phyloP scores from a whole-genome alignment of 2,329 filamentous ascomycete species.

The Microsporum canis region DNA sequence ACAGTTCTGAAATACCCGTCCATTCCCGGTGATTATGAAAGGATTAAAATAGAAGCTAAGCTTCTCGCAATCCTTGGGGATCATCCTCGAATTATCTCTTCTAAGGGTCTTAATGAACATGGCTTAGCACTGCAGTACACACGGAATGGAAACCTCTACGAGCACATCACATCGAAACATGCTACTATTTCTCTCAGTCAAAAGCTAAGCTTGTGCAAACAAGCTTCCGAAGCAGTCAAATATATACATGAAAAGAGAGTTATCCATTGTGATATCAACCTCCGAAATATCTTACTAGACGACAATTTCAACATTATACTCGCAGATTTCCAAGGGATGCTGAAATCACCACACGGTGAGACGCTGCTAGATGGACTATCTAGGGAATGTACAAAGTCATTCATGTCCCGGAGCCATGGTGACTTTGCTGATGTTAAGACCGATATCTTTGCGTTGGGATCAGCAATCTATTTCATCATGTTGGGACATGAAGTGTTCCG shows the following conservation, averaged over 20 bases:
- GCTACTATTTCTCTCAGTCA: background rate
- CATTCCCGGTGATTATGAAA: constrained; percentile 2
- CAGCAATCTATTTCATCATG: constrained; percentile 3
- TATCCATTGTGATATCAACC: constrained; percentile 8
- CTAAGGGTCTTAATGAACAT: constrained; percentile 1
- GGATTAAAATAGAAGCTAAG: background rate
- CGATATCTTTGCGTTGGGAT: constrained; percentile 5
- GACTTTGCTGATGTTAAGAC: background rate
- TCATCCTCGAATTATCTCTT: constrained; percentile 3
- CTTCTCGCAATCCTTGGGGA: background rate
- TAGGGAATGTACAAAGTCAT: constrained; percentile 5
- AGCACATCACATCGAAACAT: background rate
- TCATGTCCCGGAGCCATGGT: background rate
- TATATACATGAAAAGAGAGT: constrained; percentile 8
- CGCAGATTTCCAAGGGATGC: background rate
- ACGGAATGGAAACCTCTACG: background rate
- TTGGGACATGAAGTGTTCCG: background rate
- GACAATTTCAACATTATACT: constrained; percentile 7
- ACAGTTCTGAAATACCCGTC: constrained; percentile 3
- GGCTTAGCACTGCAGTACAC: background rate
- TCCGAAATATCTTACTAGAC: constrained; percentile 7
- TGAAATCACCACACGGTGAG: background rate
- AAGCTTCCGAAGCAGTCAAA: constrained; percentile 7
- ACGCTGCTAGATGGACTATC: constrained; percentile 2
- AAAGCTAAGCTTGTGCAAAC: constrained; percentile 1